Percentiles rank a stretch among this genome's conserved stretches.
phyloP scores from a whole-genome alignment of 2,329 filamentous ascomycete genomes.

The Aureobasidium sp. region DNA sequence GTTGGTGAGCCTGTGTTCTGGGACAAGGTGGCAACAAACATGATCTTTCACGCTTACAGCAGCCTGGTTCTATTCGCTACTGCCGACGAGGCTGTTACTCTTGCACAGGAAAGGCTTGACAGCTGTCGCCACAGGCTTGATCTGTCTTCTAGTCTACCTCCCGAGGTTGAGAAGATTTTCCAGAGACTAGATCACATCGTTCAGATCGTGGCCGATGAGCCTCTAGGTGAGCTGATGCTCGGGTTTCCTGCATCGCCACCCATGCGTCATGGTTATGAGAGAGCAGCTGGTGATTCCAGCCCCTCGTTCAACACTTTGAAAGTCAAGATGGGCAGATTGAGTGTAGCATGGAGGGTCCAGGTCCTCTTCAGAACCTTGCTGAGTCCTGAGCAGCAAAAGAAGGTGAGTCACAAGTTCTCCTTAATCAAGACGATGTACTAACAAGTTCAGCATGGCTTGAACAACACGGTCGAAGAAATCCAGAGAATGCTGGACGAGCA shows the following conservation, averaged over 20 bases:
- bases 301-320: not conserved
- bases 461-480: slow-evolving; percentile 22
- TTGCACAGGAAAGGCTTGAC: slow-evolving; percentile 1
- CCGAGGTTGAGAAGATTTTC: not conserved
- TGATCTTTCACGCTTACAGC: slow-evolving; percentile 20
- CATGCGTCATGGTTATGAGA: slow-evolving; percentile 25
- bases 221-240: slow-evolving; percentile 25
- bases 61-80: slow-evolving; percentile 18
- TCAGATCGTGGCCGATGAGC: slow-evolving; percentile 22
- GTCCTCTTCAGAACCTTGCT: slow-evolving; percentile 12
- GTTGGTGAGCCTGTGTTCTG: slow-evolving; percentile 16
- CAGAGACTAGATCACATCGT: slow-evolving; percentile 1
- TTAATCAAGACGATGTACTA: not conserved
- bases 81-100: not conserved
- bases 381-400: slow-evolving; percentile 13
- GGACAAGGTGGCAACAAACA: slow-evolving; percentile 16
- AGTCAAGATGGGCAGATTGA: slow-evolving; percentile 1
- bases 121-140: not conserved
- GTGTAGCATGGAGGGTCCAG: slow-evolving; percentile 4
- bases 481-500: slow-evolving; percentile 27
- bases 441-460: slow-evolving; percentile 18
- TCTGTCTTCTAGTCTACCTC: not conserved
- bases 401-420: not conserved
- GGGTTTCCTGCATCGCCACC: slow-evolving; percentile 36
- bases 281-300: not conserved